Conservation (phyloP, 176 grass and related monocot genomes). For the Lolium rigidum region DNA sequence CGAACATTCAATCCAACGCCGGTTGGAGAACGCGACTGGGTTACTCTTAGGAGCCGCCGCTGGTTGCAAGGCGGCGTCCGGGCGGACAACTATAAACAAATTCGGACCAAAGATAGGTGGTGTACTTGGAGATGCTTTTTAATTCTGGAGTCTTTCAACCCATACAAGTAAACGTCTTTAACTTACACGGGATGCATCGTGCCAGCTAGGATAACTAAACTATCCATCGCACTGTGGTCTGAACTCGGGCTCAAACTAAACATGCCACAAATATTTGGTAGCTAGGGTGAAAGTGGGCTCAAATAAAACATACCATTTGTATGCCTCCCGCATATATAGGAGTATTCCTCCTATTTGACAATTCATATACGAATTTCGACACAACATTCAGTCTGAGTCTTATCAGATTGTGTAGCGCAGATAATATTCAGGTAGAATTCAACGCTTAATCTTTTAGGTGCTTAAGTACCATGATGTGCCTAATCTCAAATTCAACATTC, state of each 20-base stretch:
- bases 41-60: no score
- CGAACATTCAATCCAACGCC: no score
- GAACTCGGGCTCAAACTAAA: background rate
- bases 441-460: background rate
- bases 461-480: background rate
- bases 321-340: background rate
- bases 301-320: background rate
- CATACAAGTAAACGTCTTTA: no score
- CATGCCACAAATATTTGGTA: background rate
- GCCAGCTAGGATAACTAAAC: no score
- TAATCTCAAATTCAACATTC: no score
- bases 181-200: no score
- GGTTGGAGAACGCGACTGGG: no score
- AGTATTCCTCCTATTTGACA: background rate
- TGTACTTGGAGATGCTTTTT: no score
- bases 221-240: background rate
- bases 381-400: background rate
- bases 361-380: background rate
- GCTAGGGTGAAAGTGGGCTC: background rate
- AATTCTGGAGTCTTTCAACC: no score
- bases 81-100: no score
- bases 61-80: no score
- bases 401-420: background rate
- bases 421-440: background rate
- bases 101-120: no score